These are phyloP conservation scores for Singerocomus rubriflavus DNA, from an alignment of 1,284 basidiomycete species.

Conservation along the genomic window DNA sequence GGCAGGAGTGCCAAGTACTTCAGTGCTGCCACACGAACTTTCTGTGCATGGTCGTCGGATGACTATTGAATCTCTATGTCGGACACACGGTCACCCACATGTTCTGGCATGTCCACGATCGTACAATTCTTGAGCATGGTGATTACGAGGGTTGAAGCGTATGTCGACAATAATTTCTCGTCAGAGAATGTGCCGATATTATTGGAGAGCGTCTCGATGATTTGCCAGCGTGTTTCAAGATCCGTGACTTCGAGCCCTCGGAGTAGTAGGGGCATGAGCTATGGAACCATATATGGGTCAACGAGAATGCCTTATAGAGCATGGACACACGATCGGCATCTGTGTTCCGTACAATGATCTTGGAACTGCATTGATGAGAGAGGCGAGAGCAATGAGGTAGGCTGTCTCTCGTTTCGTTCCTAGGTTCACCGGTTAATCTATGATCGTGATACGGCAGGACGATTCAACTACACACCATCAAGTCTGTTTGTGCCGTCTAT, in stretches of 20 bases:
- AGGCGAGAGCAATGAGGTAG: conserved; percentile 82
- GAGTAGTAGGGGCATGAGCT: conserved; percentile 89
- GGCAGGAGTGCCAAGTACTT: conserved; percentile 73
- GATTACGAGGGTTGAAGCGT: conserved; percentile 69
- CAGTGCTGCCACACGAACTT: conserved; percentile 74
- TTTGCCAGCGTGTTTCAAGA: conserved; percentile 68
- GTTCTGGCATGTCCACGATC: conserved; percentile 47
- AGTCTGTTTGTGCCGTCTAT: conserved; percentile 56
- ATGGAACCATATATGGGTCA: conserved; percentile 8
- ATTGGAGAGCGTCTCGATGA: conserved; percentile 77
- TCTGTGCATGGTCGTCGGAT: conserved; percentile 39
- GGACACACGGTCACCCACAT: conserved; percentile 39
- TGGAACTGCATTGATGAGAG: conserved; percentile 79
- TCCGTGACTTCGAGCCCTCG: conserved; percentile 81
- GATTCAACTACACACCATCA: conserved; percentile 37
- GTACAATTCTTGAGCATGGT: conserved; percentile 66
- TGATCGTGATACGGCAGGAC: not conserved
- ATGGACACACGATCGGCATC: conserved; percentile 57
- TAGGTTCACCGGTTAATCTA: conserved; percentile 33
- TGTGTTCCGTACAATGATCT: conserved; percentile 68
- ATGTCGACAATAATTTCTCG: conserved; percentile 56
- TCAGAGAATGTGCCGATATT: conserved; percentile 63
- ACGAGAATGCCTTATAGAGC: not conserved
- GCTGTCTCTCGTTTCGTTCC: conserved; percentile 51
- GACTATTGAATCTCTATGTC: not conserved